Base-by-base conservation (phyloP, 2,329 filamentous ascomycete genomes). In the Epichloe gansuensis region DNA sequence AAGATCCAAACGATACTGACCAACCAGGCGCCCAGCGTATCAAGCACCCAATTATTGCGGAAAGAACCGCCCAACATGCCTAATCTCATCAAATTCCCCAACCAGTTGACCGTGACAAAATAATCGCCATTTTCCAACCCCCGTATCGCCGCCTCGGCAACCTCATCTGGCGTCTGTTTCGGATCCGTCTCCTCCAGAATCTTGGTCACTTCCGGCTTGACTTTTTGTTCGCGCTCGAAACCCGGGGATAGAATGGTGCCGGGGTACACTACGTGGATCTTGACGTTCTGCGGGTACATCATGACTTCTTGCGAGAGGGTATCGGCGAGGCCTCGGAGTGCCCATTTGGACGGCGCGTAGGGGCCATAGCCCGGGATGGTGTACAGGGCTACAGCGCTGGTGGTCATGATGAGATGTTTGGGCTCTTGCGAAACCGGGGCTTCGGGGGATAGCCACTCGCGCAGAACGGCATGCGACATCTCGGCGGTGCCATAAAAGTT, bases 401-500 rank as follows among this genome's bases (percentile, higher is more conserved):
- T 82, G 1, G 93, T 97, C 69, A 97, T 87, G 64, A 98, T 81
- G 57, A 98, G 76, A 68, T 97, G 91, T 51, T 84, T 80, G 9
- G 83, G 74, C 56, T 77, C 70, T 25, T 59, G 51, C 47, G 74
- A 66, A 38, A 73, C 61, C 8, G 72, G 66, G 4, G 66, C 67
- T 9, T 68, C 67, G 12, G 74, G 73, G 3, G 71, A 68, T 44
- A 89, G 78, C 91, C 91, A 96, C 54, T 79, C 76, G 49, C 77
- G 78, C 55, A 96, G 71, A 17, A 85, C 81, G 21, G 87, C 82
- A 64, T 94, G 89, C 39, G 89, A 85, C 70, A 95, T 87, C 66
- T 95, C 93, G 41, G 85, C 84, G 34, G 83, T 82, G 47, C 88
- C 87, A 77, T 84, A 95, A 72, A 88, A 97, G 70, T 96, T 91